phyloP scores from a whole-genome alignment of 2,329 filamentous ascomycete genomes.

The Eutypa lata region DNA sequence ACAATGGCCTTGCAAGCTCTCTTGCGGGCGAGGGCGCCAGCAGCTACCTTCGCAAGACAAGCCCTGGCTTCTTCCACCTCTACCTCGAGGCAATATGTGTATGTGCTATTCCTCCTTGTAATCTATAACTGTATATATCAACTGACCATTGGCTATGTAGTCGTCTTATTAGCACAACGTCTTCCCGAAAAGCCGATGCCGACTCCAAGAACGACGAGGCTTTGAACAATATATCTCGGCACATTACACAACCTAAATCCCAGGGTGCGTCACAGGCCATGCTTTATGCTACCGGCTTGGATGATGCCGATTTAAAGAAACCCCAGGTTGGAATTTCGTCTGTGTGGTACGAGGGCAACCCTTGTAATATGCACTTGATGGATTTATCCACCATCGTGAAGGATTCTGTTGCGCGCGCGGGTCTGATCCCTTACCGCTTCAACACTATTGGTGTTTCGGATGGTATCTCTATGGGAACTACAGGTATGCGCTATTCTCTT shows the following conservation, averaged over 20 bases:
- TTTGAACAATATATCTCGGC: conserved; percentile 80
- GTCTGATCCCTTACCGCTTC: conserved; percentile 92
- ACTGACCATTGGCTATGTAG: conserved; percentile 28
- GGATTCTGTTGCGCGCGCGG: conserved; percentile 62
- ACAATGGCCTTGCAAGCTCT: conserved; percentile 27
- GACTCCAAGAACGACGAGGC: conserved; percentile 18
- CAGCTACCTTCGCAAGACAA: background rate
- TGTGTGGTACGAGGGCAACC: conserved; percentile 97
- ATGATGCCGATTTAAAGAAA: conserved; percentile 86
- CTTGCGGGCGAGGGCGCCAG: conserved; percentile 27
- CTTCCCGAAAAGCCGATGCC: conserved; percentile 45
- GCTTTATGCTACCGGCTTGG: conserved; percentile 92
- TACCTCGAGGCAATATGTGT: conserved; percentile 25
- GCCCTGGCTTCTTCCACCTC: conserved; percentile 23
- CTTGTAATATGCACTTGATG: conserved; percentile 98
- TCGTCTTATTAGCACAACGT: conserved; percentile 49
- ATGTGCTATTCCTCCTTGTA: conserved; percentile 7
- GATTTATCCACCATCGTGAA: conserved; percentile 77
- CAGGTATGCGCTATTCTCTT: conserved; percentile 91
- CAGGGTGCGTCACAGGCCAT: conserved; percentile 98
- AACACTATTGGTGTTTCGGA: conserved; percentile 98
- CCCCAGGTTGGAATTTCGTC: conserved; percentile 97
- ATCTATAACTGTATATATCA: background rate
- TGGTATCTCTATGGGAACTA: conserved; percentile 96
- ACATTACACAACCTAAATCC: conserved; percentile 94